These are phyloP conservation scores for Dalbergia cochinchinensis DNA, from an alignment of 306 rosid species.

Conservation along the genomic window DNA sequence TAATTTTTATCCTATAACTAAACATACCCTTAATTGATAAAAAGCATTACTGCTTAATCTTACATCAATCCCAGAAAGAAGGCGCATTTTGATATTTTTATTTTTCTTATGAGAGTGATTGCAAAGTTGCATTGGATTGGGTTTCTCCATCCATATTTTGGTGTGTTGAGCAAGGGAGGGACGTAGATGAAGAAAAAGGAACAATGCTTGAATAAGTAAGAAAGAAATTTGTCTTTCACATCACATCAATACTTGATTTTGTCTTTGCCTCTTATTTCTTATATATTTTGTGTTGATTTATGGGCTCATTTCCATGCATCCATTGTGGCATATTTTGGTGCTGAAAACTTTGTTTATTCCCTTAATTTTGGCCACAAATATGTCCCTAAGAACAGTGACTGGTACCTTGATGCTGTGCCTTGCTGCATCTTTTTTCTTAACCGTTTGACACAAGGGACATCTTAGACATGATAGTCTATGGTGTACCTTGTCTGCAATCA, in stretches of 20 bases:
- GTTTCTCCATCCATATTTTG: constrained; percentile 10
- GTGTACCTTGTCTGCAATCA: constrained; percentile 22
- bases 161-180: not conserved
- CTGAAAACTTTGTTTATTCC: constrained; percentile 7
- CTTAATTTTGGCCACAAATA: constrained; percentile 30
- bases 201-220: not conserved
- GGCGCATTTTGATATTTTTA: not conserved
- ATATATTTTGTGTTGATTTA: not conserved
- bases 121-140: not conserved
- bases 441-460: constrained; percentile 31
- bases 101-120: not conserved
- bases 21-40: no score
- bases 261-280: constrained; percentile 8
- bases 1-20: no score
- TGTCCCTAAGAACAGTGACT: constrained; percentile 6
- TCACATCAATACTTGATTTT: not conserved
- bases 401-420: constrained; percentile 29
- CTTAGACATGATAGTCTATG: not conserved
- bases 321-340: not conserved
- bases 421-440: constrained; percentile 24
- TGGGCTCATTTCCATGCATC: not conserved
- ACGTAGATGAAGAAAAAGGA: not conserved
- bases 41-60: not conserved
- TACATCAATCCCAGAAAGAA: not conserved
- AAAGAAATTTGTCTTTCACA: not conserved